Evolutionary conservation across 345 rosid species (phyloP).

Genomic region (Eutrema heterophyllum): DNA sequence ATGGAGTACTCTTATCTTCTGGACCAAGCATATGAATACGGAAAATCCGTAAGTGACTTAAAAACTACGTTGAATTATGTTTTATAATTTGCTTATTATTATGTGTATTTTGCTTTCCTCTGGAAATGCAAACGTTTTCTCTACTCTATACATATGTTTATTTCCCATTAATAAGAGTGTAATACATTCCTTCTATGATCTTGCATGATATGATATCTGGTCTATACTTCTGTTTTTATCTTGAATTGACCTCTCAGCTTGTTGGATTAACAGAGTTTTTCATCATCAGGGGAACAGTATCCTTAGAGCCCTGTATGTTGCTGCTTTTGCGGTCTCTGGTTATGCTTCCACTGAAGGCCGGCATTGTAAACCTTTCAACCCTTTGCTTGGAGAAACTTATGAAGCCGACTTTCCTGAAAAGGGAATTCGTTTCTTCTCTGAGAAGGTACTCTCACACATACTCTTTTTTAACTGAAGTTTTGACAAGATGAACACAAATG

Average conservation of each 20-base stretch:
- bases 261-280: slow-evolving; percentile 22
- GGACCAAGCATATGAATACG: slow-evolving; percentile 75
- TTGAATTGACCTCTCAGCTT: slow-evolving; percentile 9
- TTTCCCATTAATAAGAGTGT: not conserved
- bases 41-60: slow-evolving; percentile 62
- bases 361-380: slow-evolving; percentile 96
- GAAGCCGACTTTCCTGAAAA: slow-evolving; percentile 93
- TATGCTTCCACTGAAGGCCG: slow-evolving; percentile 94
- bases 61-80: slow-evolving; percentile 22
- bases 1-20: slow-evolving; percentile 88
- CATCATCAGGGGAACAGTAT: slow-evolving; percentile 69
- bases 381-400: slow-evolving; percentile 93
- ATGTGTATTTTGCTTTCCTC: not conserved
- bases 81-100: not conserved
- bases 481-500: not conserved
- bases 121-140: slow-evolving; percentile 3
- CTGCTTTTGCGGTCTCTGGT: slow-evolving; percentile 97
- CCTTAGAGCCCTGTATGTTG: slow-evolving; percentile 70
- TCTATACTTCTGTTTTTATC: not conserved
- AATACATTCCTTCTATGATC: slow-evolving; percentile 34
- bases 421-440: slow-evolving; percentile 95
- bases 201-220: slow-evolving; percentile 48
- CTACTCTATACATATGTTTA: not conserved
- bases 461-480: not conserved
- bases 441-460: slow-evolving; percentile 51